Evolutionary conservation across 352 stramenopile species (phyloP).

Genomic region (Pythium phragmitis): DNA sequence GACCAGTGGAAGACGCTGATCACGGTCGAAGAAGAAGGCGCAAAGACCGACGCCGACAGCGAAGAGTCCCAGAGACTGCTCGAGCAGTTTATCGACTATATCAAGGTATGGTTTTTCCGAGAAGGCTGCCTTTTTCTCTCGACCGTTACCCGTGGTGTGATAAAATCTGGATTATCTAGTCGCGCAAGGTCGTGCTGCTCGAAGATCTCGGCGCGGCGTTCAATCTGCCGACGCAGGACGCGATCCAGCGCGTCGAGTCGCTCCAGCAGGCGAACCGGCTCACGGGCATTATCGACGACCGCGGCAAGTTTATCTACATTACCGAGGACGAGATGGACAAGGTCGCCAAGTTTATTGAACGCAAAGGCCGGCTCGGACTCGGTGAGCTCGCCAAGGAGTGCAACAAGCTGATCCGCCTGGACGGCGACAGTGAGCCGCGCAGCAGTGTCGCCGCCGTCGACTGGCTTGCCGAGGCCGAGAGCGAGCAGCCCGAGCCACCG

Average conservation of each 20-base stretch:
- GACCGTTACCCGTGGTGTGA: neutral
- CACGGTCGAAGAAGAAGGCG: constrained; percentile 61
- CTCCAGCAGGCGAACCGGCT: constrained; percentile 56
- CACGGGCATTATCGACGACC: constrained; percentile 74
- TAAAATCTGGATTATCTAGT: constrained; percentile 18
- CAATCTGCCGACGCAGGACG: constrained; percentile 61
- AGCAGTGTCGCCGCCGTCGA: constrained; percentile 22
- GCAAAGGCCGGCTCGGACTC: constrained; percentile 59
- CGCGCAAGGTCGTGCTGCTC: constrained; percentile 73
- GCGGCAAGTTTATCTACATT: constrained; percentile 83
- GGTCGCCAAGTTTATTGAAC: constrained; percentile 67
- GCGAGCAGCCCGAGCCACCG: constrained; percentile 21
- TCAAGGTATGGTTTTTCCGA: constrained; percentile 37
- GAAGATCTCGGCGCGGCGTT: constrained; percentile 73
- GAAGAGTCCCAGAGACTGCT: constrained; percentile 64
- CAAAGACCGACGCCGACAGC: constrained; percentile 48
- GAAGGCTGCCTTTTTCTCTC: neutral
- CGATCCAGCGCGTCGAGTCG: constrained; percentile 59
- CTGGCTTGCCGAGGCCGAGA: constrained; percentile 41
- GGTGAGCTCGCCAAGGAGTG: constrained; percentile 70
- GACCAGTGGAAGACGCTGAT: constrained; percentile 81
- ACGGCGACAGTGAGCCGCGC: constrained; percentile 36
- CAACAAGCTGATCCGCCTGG: constrained; percentile 75
- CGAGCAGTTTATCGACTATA: constrained; percentile 72
- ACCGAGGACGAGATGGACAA: constrained; percentile 78